Evolutionary conservation across 495 filamentous ascomycete species (phyloP), one percentile per base, ranked within the genome.

Genomic region (Xylaria telfairii): DNA sequence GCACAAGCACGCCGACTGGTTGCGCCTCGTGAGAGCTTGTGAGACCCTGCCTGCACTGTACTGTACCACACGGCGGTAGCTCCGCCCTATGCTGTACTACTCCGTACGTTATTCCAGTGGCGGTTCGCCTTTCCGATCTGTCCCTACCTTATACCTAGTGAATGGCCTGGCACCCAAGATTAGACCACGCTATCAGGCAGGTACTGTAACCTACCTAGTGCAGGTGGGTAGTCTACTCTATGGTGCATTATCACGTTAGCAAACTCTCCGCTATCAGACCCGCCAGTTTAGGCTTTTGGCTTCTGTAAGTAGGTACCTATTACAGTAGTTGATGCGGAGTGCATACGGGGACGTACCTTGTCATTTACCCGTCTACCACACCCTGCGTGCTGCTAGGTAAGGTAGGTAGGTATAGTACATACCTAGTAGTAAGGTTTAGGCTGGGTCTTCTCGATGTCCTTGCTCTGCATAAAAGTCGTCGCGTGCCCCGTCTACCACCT

Each of bases 311-410:
- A 56, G 56, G 15, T 13, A 30, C 19, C 17, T 49, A 46, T 17
- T 65, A 65, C 62, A 65, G 44, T 53, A 66, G 64, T 34, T 66
- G 64, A 49, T 66, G 64, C 34, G 64, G 64, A 66, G 64, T 66
- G 64, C 64, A 66, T 66, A 49, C 64, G 64, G 63, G 28, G 51
- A 41, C 34, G n/a, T 60, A 24, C 59, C 59, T 62, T 34, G 59
- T 26, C 59, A 42, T 62, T 62, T 44, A 62, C 59, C 57, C 57
- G 57, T 61, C 28, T 34, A 61, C 34, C 28, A 56, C 56, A 57
- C 57, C 24, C 34, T 39, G 37, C 28, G n/a, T 41, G 46, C 41
- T n/a, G n/a, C n/a, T n/a, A n/a, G n/a, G n/a, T n/a, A n/a, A n/a
- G n/a, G n/a, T n/a, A n/a, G n/a, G n/a, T n/a, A n/a, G n/a, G n/a